Evolutionary conservation across 192 early-diverging fungal species (phyloP), one percentile per base, ranked within the genome.

Genomic region (Umbelopsis sp.): DNA sequence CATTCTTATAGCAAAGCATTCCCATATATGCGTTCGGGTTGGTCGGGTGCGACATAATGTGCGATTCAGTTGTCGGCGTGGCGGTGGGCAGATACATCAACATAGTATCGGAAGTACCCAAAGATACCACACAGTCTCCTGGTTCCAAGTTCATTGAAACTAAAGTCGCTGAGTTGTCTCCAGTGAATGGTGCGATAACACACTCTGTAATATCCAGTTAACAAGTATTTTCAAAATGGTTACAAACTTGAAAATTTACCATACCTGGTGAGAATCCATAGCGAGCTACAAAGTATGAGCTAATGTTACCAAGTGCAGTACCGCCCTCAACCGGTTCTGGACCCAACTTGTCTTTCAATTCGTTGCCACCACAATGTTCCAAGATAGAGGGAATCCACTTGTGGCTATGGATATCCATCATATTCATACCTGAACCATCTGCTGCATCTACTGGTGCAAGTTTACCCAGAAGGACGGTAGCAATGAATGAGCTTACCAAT

Each of bases 1-100:
- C 94, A 69, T 95, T 95, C 75, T 92, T 94, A 82, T 90, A 93
- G 71, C 90, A 91, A 18, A 94, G 76, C 87, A 95, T 90, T 16
- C 88, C 90, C 66, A 95, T 84, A 66, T 84, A 94, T 18, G 78
- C 79, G 15, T 74, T 44, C 1, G 76, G 68, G 16, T 83, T 82
- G 0, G 86, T 84, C 8, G 94, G 94, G 68, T 95, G 93, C 49
- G 68, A 68, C 51, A 74, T 66, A 20, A 77, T 61, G 61, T 79
- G 85, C 51, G 58, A 75, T 58, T 71, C 79, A 13, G 45, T 73
- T 22, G 61, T 71, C 21, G 74, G 70, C 10, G 20, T 71, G 15
- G 78, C 74, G n/a, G 22, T 37, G 30, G 76, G 81, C 6, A 91
- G 78, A 44, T 85, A 86, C 3, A 89, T 71, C 12, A 93, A 76